Evolutionary conservation across 2,329 filamentous ascomycete genomes (phyloP).

Genomic region (Microdochium nivale): DNA sequence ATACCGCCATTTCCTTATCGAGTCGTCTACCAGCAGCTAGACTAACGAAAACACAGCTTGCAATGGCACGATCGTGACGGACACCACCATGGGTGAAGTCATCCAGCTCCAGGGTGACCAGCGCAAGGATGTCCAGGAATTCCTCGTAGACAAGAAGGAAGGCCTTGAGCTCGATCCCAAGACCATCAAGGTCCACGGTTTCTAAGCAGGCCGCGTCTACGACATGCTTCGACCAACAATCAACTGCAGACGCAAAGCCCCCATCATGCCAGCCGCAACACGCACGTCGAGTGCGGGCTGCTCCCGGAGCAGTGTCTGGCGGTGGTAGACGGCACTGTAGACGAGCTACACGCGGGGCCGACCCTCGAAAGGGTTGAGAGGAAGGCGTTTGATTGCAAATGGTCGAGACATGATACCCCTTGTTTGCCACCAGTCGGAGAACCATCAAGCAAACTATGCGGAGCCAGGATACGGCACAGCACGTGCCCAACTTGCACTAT

Average conservation of each 20-base stretch:
- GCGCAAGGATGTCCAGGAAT: constrained; percentile 97
- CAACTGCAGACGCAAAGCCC: constrained; percentile 4
- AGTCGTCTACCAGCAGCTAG: constrained; percentile 2
- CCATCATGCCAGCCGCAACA: constrained; percentile 11
- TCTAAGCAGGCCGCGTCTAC: constrained; percentile 42
- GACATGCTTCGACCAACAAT: constrained; percentile 5
- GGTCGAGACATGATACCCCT: constrained; percentile 25
- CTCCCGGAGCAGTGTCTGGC: not conserved
- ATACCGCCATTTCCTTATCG: not conserved
- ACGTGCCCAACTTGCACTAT: constrained; percentile 3
- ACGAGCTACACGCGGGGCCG: constrained; percentile 7
- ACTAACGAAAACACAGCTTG: constrained; percentile 54
- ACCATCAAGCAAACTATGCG: not conserved
- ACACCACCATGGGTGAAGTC: constrained; percentile 97
- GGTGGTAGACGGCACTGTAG: constrained; percentile 14
- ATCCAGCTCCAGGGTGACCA: constrained; percentile 99
- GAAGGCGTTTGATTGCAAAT: constrained; percentile 20
- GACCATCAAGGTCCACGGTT: constrained; percentile 82
- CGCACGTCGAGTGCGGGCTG: constrained; percentile 8
- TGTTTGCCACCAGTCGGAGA: constrained; percentile 11
- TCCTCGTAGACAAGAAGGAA: constrained; percentile 91
- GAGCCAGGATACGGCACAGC: not conserved
- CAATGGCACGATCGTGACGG: constrained; percentile 99
- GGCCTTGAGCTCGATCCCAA: constrained; percentile 90
- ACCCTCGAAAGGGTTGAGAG: constrained; percentile 14